Base-by-base conservation (phyloP, 169 alveolate species). In the Plasmodium knowlesi region DNA sequence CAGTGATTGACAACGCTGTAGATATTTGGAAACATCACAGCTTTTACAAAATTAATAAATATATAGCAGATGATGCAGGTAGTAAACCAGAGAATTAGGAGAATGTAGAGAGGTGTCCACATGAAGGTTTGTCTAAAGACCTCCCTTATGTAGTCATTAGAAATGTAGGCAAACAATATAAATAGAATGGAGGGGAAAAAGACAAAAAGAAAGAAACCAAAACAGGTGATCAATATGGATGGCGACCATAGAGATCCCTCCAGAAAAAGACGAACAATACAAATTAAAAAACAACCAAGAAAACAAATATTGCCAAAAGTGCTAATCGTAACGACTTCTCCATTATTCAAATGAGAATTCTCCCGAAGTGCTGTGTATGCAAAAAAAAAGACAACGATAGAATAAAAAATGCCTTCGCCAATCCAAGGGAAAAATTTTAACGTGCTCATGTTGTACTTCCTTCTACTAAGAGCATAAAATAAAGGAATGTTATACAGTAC, bases 221-320 rank as follows among this genome's bases (percentile, higher is more conserved):
- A 83, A 5, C 74, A 81, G 30, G 95, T 76, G 12, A 93, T 72
- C 22, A 93, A 80, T 57, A 94, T 83, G 54, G 93, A 82, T 25
- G 93, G 93, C 83, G 94, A 94, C 95, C 96, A 89, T 32, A 95
- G 50, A 43, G 95, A 84, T 28, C 95, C 90, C 76, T 94, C 96
- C 82, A 96, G 61, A 50, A 96, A 83, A 43, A 96, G 92, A 70
- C 96, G 95, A n/a, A 95, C 50, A 85, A 93, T 96, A 2, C 96
- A 94, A 81, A 96, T 96, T 67, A 92, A 89, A 53, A 96, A 72
- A 46, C 95, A 28, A 0, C 96, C 96, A 22, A 96, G 46, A 41
- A 95, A 94, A 70, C 96, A 92, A 32, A 96, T 32, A 19, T 83
- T 83, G 3, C 97, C 97, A 96, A 94, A 96, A 1, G 97, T 90